phyloP scores from a whole-genome alignment of 2,329 filamentous ascomycete species.

The Sporothrix euskadiensis region DNA sequence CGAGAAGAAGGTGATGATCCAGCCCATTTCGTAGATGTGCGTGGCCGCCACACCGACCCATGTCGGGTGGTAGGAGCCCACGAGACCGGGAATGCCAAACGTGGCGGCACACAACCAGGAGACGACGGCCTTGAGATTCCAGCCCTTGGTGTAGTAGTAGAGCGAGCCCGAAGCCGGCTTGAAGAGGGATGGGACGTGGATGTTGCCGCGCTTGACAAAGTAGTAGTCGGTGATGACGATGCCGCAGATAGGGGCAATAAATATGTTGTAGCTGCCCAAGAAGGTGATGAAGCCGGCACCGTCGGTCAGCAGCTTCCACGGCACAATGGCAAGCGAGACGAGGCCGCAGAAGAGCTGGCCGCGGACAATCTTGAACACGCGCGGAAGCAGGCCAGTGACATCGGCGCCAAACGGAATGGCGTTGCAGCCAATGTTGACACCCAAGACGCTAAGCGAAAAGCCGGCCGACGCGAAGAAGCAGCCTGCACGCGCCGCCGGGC shows the following conservation, averaged over 20 bases:
- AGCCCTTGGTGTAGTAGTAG: slow-evolving; percentile 39
- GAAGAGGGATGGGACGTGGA: slow-evolving; percentile 29
- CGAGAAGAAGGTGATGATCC: slow-evolving; percentile 40
- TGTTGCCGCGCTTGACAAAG: slow-evolving; percentile 28
- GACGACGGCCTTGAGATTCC: slow-evolving; percentile 40
- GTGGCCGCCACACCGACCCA: slow-evolving; percentile 37
- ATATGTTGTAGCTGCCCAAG: slow-evolving; percentile 33
- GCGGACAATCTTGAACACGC: slow-evolving; percentile 43
- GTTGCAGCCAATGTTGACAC: slow-evolving; percentile 37
- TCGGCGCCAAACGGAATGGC: slow-evolving; percentile 43
- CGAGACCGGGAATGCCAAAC: slow-evolving; percentile 41
- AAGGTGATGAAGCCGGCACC: slow-evolving; percentile 33
- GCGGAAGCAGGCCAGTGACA: slow-evolving; percentile 39
- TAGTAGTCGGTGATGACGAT: slow-evolving; percentile 34
- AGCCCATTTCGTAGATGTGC: slow-evolving; percentile 41
- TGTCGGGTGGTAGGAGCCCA: slow-evolving; percentile 39
- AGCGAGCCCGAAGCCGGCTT: background rate
- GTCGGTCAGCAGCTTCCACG: slow-evolving; percentile 33
- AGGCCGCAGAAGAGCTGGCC: slow-evolving; percentile 36
- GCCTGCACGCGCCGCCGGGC: slow-evolving; percentile 28
- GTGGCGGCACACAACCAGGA: slow-evolving; percentile 40
- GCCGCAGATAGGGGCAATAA: slow-evolving; percentile 32
- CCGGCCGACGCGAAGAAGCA: slow-evolving; percentile 32
- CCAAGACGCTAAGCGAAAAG: slow-evolving; percentile 31
- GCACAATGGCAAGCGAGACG: slow-evolving; percentile 32